Evolutionary conservation across 73 alveolate species (phyloP).

Genomic region (Paramecium biaurelia): DNA sequence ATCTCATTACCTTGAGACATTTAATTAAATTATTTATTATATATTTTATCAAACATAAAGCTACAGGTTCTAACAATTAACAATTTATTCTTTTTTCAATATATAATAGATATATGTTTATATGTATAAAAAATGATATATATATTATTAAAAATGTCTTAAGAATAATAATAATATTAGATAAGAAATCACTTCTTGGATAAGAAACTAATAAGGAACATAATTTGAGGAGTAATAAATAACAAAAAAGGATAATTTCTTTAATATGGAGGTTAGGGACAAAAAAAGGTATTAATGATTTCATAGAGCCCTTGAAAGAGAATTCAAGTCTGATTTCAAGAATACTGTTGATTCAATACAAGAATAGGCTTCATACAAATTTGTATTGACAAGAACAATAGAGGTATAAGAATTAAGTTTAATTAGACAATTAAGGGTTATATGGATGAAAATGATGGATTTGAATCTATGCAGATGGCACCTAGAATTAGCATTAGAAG

Average conservation of each 20-base stretch:
- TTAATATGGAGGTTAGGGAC: conserved; percentile 42
- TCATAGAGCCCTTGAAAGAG: conserved; percentile 86
- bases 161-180: background rate
- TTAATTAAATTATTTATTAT: background rate
- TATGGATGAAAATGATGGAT: too few relatives aligned
- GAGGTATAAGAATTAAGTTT: background rate
- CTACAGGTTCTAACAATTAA: background rate
- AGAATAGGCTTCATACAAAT: conserved; percentile 71
- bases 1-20: background rate
- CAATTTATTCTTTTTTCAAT: too few relatives aligned
- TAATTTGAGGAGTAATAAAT: conserved; percentile 16
- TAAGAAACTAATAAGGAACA: background rate
- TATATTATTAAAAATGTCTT: background rate
- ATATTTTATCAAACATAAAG: background rate
- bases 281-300: conserved; percentile 71
- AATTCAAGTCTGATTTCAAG: conserved; percentile 75
- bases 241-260: conserved; percentile 20
- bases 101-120: too few relatives aligned
- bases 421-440: conserved; percentile 65
- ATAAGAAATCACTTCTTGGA: background rate
- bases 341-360: conserved; percentile 70
- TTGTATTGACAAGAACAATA: too few relatives aligned
- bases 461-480: too few relatives aligned
- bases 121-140: background rate
- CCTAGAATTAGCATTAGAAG: too few relatives aligned